These are phyloP conservation scores for Telfairia occidentalis DNA, from an alignment of 331 rosid species.

Conservation along the genomic window DNA sequence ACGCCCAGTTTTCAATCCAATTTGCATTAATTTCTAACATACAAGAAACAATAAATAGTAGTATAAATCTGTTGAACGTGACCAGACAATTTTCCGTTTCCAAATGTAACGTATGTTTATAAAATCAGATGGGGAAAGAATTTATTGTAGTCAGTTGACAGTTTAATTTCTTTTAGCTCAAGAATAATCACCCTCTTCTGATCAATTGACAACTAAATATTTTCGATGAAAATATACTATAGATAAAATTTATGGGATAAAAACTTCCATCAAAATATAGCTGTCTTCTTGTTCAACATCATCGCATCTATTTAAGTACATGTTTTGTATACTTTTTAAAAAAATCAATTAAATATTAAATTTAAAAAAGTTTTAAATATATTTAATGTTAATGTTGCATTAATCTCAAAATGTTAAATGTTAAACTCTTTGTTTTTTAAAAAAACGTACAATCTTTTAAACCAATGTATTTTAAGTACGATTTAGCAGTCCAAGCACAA, in stretches of 20 bases:
- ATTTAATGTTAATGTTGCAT: too few relatives aligned
- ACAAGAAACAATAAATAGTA: not conserved
- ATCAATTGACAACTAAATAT: not conserved
- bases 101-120: not conserved
- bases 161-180: not conserved
- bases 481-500: not conserved
- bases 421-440: not conserved
- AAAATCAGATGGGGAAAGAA: not conserved
- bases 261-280: not conserved
- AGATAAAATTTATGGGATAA: not conserved
- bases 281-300: too few relatives aligned
- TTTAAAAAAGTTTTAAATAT: too few relatives aligned
- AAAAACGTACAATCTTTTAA: not conserved
- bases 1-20: not conserved
- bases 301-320: too few relatives aligned
- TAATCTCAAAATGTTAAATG: not conserved
- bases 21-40: not conserved
- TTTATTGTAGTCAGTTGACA: not conserved
- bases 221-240: not conserved
- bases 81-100: not conserved
- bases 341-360: too few relatives aligned
- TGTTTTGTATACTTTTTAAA: too few relatives aligned
- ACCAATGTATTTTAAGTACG: not conserved
- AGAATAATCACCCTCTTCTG: not conserved
- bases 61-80: not conserved